These are phyloP conservation scores for Phyllosticta citribraziliensis DNA, from an alignment of 2,329 filamentous ascomycete genomes.

Conservation along the genomic window DNA sequence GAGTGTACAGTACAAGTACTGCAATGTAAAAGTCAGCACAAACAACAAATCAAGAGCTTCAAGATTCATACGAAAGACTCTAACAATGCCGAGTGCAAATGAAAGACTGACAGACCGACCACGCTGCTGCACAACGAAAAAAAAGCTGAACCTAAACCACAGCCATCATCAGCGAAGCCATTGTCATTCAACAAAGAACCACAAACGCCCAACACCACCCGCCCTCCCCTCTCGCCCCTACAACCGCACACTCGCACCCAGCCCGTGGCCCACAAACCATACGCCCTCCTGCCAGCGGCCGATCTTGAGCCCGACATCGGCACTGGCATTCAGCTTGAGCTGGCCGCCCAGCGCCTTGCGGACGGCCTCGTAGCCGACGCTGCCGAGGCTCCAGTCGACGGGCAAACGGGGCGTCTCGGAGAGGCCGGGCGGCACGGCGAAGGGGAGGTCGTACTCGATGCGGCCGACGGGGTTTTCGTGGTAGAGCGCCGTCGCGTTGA, in stretches of 20 bases:
- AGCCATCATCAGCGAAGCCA: background rate
- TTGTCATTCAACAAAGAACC: background rate
- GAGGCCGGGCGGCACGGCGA: constrained; percentile 65
- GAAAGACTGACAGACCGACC: too few relatives aligned
- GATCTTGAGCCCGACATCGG: constrained; percentile 63
- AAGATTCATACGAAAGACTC: too few relatives aligned
- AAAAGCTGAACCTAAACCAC: too few relatives aligned
- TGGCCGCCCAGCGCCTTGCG: constrained; percentile 69
- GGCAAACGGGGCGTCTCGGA: constrained; percentile 68
- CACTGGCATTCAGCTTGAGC: constrained; percentile 68
- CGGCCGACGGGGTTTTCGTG: constrained; percentile 69
- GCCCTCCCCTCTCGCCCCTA: constrained; percentile 13
- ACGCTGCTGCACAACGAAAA: too few relatives aligned
- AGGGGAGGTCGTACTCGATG: constrained; percentile 65
- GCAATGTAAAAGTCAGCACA: too few relatives aligned
- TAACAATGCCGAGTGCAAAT: too few relatives aligned
- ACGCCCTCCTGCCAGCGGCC: constrained; percentile 66
- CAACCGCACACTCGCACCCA: constrained; percentile 39
- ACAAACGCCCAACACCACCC: background rate
- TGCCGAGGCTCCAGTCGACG: constrained; percentile 67
- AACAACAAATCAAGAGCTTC: too few relatives aligned
- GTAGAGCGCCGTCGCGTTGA: constrained; percentile 81
- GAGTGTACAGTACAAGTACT: too few relatives aligned
- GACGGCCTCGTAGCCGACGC: constrained; percentile 75
- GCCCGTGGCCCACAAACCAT: constrained; percentile 34